A percentile compares a stretch with the other conserved stretches of the same genome.
Evolutionary conservation across 2,329 filamentous ascomycete species (phyloP).

Genomic region (Lizonia empirigonia): DNA sequence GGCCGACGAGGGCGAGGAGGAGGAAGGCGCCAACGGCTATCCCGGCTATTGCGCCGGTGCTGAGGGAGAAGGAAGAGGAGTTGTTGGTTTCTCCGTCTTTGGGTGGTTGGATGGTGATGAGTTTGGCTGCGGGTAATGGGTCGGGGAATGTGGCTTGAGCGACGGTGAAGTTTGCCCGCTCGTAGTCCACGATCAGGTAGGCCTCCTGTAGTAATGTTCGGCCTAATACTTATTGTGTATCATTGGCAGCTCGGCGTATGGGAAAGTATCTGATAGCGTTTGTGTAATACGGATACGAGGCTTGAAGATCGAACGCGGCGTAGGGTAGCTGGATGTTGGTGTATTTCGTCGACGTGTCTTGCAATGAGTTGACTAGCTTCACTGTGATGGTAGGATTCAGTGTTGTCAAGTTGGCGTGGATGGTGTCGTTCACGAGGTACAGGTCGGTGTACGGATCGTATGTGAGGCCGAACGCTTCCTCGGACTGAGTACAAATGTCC

Average conservation of each 20-base stretch:
- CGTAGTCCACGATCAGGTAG: constrained; percentile 56
- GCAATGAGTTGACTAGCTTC: constrained; percentile 40
- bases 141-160: constrained; percentile 46
- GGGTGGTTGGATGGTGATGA: constrained; percentile 35
- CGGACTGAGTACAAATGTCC: constrained; percentile 49
- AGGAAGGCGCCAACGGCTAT: constrained; percentile 35
- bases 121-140: constrained; percentile 35
- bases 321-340: constrained; percentile 55
- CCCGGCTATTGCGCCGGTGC: constrained; percentile 40
- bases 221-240: constrained; percentile 65
- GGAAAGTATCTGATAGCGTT: constrained; percentile 72
- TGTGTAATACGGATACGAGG: constrained; percentile 60
- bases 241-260: constrained; percentile 62
- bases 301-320: constrained; percentile 54
- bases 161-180: constrained; percentile 54
- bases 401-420: constrained; percentile 39
- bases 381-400: constrained; percentile 48
- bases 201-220: constrained; percentile 72
- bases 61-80: constrained; percentile 17
- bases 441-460: constrained; percentile 47
- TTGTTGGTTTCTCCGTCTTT: not conserved
- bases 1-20: constrained; percentile 25
- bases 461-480: constrained; percentile 47
- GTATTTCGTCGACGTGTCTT: constrained; percentile 41
- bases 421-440: constrained; percentile 49